These are phyloP conservation scores for Microbotryum saponariae DNA, from an alignment of 1,284 basidiomycete genomes.

Conservation along the genomic window DNA sequence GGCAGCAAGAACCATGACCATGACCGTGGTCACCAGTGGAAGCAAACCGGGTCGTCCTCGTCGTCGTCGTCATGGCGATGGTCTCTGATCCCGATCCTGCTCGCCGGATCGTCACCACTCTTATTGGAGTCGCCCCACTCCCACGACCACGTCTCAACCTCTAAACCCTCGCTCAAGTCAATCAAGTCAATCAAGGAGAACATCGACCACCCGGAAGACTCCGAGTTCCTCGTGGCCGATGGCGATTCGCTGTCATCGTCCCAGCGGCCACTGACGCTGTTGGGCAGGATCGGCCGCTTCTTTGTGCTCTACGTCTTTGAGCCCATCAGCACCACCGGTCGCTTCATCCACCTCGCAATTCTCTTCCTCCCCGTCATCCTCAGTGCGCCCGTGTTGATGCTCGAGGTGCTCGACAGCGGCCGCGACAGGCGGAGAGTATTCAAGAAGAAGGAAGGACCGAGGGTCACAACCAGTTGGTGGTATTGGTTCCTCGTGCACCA, in stretches of 20 bases:
- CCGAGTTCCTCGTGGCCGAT: conserved; percentile 24
- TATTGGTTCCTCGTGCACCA: conserved; percentile 76
- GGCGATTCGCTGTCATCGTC: not conserved
- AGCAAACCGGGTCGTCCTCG: no score
- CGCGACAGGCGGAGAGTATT: conserved; percentile 41
- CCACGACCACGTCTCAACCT: not conserved
- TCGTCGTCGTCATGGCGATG: not conserved
- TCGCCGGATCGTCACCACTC: conserved; percentile 4
- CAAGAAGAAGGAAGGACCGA: conserved; percentile 51
- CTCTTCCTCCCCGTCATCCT: conserved; percentile 85
- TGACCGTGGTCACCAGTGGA: no score
- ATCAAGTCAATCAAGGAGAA: conserved; percentile 26
- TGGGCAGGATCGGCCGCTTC: conserved; percentile 9
- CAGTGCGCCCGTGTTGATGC: conserved; percentile 71
- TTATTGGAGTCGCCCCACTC: conserved; percentile 3
- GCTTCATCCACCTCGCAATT: conserved; percentile 75
- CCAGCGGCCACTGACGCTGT: not conserved
- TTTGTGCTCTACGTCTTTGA: conserved; percentile 57
- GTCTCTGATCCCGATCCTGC: not conserved
- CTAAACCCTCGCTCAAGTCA: conserved; percentile 18
- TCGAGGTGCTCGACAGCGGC: conserved; percentile 46
- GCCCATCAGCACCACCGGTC: conserved; percentile 70
- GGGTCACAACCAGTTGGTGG: conserved; percentile 65
- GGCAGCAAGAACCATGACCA: no score
- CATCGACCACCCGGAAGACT: conserved; percentile 24